Percentiles rank a stretch among this genome's conserved stretches.
phyloP scores from a whole-genome alignment of 2,329 filamentous ascomycete species.

The Epichloe amarillans region DNA sequence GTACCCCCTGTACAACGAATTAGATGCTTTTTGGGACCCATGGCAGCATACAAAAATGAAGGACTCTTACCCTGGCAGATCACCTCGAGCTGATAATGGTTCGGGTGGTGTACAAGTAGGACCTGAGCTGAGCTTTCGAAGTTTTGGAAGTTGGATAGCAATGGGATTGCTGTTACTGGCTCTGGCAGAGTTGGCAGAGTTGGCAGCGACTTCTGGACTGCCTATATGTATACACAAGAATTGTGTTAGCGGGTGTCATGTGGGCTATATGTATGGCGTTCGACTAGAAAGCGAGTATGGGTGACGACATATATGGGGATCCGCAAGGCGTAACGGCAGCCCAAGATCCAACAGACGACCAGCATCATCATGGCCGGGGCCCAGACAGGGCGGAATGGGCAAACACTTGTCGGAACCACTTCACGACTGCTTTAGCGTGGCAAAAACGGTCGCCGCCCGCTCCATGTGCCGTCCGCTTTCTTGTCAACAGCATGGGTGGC shows the following conservation, averaged over 20 bases:
- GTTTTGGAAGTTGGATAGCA: slow-evolving; percentile 35
- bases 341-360: slow-evolving; percentile 3
- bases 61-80: slow-evolving; percentile 39
- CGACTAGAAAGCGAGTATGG: background rate
- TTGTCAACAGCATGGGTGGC: background rate
- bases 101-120: slow-evolving; percentile 31
- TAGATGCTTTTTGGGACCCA: background rate
- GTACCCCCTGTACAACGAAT: slow-evolving; percentile 36
- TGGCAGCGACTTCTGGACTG: slow-evolving; percentile 2
- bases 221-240: background rate
- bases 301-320: slow-evolving; percentile 5
- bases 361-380: slow-evolving; percentile 4
- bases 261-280: background rate
- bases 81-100: slow-evolving; percentile 43
- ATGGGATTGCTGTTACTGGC: slow-evolving; percentile 32
- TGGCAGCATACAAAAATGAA: background rate
- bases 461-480: background rate
- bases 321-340: background rate
- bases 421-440: slow-evolving; percentile 3
- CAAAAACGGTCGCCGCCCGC: background rate
- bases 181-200: slow-evolving; percentile 10
- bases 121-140: slow-evolving; percentile 26
- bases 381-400: background rate
- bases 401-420: slow-evolving; percentile 7
- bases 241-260: background rate